These are phyloP conservation scores for Oxyria digyna DNA, from an alignment of 148 eudicot species.

Conservation along the genomic window DNA sequence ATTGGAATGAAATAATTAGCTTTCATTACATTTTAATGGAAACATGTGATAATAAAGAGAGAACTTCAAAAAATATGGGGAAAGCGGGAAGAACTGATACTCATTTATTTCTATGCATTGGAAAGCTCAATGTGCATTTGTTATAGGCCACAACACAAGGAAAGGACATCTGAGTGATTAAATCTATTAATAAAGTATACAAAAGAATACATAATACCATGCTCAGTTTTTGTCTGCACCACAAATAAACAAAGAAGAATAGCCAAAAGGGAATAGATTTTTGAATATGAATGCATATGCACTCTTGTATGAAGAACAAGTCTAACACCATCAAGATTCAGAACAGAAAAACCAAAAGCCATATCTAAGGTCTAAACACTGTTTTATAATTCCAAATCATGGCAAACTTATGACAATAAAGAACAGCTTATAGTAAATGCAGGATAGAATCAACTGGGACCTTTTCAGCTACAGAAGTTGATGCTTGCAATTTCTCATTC, in stretches of 20 bases:
- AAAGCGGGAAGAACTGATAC: neutral
- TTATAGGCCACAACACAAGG: neutral
- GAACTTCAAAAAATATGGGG: neutral
- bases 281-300: neutral
- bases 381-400: neutral
- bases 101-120: neutral
- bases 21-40: too few relatives aligned
- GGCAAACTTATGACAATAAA: neutral
- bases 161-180: neutral
- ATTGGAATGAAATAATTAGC: neutral
- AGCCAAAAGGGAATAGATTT: neutral
- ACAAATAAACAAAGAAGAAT: neutral
- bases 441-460: slow-evolving; percentile 17
- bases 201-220: neutral
- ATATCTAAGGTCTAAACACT: neutral
- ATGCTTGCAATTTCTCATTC: slow-evolving; percentile 42
- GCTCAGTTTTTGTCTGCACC: neutral
- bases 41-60: neutral
- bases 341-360: neutral
- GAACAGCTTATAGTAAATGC: neutral
- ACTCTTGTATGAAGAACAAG: neutral
- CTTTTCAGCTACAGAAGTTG: slow-evolving; percentile 58
- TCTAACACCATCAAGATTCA: neutral
- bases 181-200: neutral
- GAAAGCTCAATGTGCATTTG: slow-evolving; percentile 1